Base-by-base conservation (phyloP, 2,329 filamentous ascomycete species). In the Penicillium janthinellum region DNA sequence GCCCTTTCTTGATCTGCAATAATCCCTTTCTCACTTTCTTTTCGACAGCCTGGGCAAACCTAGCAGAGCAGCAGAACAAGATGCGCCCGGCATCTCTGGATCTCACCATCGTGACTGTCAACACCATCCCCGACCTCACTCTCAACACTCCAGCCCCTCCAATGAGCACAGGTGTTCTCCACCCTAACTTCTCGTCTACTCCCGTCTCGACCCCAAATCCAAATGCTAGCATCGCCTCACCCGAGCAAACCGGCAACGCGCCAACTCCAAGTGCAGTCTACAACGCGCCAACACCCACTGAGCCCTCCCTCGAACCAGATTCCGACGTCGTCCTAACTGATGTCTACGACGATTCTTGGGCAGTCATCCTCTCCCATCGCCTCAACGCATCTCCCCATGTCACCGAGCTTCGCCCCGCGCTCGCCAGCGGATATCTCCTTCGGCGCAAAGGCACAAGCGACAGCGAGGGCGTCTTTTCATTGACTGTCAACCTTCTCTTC, bases 321-420 rank as follows among this genome's bases (percentile, higher is more conserved):
- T 78, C 80, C 0, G 85, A 88, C 53, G 81, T 84, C 2, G 77
- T 83, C 10, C 79, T 88, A 11, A 73, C 84, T 41, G 85, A 88
- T 66, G 72, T 82, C 17, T 80, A 79, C 22, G 86, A 88, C 67
- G 85, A 88, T 63, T 83, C 83, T 0, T 88, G 85, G 84, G 80
- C 78, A 35, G 73, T 87, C 7, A 77, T 86, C 20, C 76, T 88
- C 58, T 81, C 81, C 0, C 82, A 83, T 65, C 79, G 76, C 31
- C 66, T 79, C 37, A 78, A 78, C 58, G 75, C 72, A 58, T 77
- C 77, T 4, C 70, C 72, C 0, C 76, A 76, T 49, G 65, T 80
- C 38, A 75, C 75, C 7, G 76, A 79, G 54, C 76, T 75, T 64
- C 74, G 75, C 22, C 78, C 79, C 22, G 74, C 78, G 7, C 64